Evolutionary conservation across 2,329 filamentous ascomycete species (phyloP).

Genomic region (Chaetothyriales sp.): DNA sequence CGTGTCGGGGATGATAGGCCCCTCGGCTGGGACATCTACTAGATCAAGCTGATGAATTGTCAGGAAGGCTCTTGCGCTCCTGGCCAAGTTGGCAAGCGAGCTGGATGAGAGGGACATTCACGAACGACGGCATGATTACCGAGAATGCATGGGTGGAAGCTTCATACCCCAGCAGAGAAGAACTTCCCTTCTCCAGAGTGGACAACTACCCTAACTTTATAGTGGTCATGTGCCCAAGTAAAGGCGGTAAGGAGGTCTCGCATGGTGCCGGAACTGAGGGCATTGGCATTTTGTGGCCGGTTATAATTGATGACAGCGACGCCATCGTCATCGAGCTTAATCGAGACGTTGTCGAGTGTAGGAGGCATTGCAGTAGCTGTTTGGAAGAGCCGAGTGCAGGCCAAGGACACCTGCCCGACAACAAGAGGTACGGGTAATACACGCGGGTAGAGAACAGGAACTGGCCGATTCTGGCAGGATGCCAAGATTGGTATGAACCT

Average conservation of each 20-base stretch:
- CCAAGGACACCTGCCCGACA: background rate
- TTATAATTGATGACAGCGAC: constrained; percentile 6
- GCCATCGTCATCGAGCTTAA: background rate
- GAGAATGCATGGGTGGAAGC: background rate
- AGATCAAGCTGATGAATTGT: background rate
- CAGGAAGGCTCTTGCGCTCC: background rate
- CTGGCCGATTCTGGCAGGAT: background rate
- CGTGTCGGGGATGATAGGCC: background rate
- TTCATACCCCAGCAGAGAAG: constrained; percentile 3
- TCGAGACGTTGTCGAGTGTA: constrained; percentile 1
- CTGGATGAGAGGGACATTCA: background rate
- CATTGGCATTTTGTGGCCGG: constrained; percentile 4
- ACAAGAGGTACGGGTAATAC: background rate
- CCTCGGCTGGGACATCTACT: background rate
- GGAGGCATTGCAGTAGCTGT: background rate
- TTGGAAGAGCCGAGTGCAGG: background rate
- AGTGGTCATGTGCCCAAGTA: constrained; percentile 2
- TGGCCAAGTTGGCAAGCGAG: background rate
- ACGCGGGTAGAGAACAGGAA: no score
- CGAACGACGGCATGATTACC: background rate
- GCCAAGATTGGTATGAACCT: background rate
- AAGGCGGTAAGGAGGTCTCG: constrained; percentile 3
- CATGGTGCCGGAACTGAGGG: background rate
- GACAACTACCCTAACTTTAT: constrained; percentile 3
- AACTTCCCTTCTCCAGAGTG: constrained; percentile 6